These are phyloP conservation scores for Claviceps sp. DNA, from an alignment of 2,329 filamentous ascomycete genomes.

Conservation along the genomic window DNA sequence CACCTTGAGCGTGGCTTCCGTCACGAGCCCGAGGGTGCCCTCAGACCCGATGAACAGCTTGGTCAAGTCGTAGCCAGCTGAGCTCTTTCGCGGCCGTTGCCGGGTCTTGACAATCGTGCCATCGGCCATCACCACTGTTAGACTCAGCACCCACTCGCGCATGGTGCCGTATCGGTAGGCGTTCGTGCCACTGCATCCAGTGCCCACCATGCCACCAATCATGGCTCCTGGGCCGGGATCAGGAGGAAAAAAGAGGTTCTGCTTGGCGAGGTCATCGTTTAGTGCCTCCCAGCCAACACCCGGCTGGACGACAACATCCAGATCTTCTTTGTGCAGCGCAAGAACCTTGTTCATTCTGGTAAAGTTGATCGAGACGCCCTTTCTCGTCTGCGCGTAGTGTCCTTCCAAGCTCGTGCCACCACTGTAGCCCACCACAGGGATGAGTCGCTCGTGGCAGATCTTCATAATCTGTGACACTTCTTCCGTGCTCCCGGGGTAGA, in stretches of 20 bases:
- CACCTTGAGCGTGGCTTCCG: slow-evolving; percentile 79
- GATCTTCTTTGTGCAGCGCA: slow-evolving; percentile 60
- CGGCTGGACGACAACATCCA: slow-evolving; percentile 65
- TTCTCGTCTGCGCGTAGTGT: slow-evolving; percentile 70
- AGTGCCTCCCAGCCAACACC: slow-evolving; percentile 78
- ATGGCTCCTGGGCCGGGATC: slow-evolving; percentile 84
- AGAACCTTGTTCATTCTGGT: slow-evolving; percentile 72
- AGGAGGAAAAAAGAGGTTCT: slow-evolving; percentile 81
- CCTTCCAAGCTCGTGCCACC: slow-evolving; percentile 85
- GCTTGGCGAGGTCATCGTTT: slow-evolving; percentile 60
- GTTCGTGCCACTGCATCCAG: slow-evolving; percentile 66
- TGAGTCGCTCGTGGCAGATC: slow-evolving; percentile 64
- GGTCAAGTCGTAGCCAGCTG: slow-evolving; percentile 83
- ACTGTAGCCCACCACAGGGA: slow-evolving; percentile 77
- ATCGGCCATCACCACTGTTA: slow-evolving; percentile 83
- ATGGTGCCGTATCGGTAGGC: slow-evolving; percentile 89
- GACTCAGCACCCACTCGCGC: slow-evolving; percentile 79
- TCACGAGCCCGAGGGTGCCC: slow-evolving; percentile 81
- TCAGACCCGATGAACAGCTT: slow-evolving; percentile 83
- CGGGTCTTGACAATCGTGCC: slow-evolving; percentile 82
- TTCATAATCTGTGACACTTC: slow-evolving; percentile 83
- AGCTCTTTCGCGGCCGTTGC: slow-evolving; percentile 78
- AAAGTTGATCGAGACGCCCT: slow-evolving; percentile 80
- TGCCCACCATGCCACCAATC: slow-evolving; percentile 83
- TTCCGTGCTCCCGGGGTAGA: slow-evolving; percentile 65